Base-by-base conservation (phyloP, 1,284 basidiomycete species). In the Leccinum insolens region DNA sequence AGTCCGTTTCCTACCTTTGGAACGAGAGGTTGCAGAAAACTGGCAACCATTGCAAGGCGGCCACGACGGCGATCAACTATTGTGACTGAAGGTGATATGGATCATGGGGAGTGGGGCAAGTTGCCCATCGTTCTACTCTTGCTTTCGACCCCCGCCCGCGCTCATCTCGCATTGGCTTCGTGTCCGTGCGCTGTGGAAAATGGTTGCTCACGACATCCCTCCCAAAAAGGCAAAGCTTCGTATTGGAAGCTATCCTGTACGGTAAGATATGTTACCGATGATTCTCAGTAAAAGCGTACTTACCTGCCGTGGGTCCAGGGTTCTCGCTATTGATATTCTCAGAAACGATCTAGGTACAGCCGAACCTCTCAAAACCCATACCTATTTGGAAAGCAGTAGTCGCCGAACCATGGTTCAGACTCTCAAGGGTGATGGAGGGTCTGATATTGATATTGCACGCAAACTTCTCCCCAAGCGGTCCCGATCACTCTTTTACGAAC, bases 231-330 rank as follows among this genome's bases (percentile, higher is more conserved):
- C 71, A 58, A 73, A 68, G 37, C 62, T 75, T 67, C 14, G 0
- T 75, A 12, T 41, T 75, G 59, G 74, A 75, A 62, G 65, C 65
- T 0, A 20, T 74, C 12, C 57, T 75, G 46, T 74, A 76, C 62
- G 74, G 76, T 76, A 65, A 69, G 63, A 41, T 1, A 11, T 9
- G 7, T 15, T 28, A 14, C 7, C 25, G 11, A 64, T 34, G 4
- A 2, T 20, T 59, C 12, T 3, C n/a, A 14, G 37, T 1, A 20
- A 25, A 63, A 61, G 7, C 6, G 41, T 57, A 8, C 59, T 67
- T 37, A 69, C 15, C 28, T n/a, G 1, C 64, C 7, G 2, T 64
- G 15, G 34, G 1, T 7, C 22, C 20, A 72, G 72, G 73, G 3
- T 67, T 74, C n/a, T 75, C 70, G 20, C 63, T 75, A 55, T 46